Conservation (phyloP, 305 asterid species). For the Salvia sclarea region DNA sequence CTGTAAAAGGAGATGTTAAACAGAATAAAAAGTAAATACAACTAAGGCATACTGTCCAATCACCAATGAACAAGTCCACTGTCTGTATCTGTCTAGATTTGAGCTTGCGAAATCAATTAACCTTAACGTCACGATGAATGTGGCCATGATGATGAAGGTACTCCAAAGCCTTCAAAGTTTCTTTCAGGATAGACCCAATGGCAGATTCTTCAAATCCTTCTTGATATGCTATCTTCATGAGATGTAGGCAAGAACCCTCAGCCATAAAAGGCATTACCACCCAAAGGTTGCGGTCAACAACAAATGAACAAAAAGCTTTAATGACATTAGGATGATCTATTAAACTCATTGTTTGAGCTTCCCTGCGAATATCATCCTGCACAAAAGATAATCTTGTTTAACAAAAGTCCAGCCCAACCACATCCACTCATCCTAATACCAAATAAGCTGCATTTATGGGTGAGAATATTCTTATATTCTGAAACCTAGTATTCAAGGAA, state of each 20-base stretch:
- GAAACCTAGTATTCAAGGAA: not conserved
- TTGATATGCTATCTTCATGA: conserved; percentile 92
- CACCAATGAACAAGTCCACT: conserved; percentile 26
- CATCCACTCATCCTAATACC: conserved; percentile 17
- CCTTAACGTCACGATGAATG: conserved; percentile 99
- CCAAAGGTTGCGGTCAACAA: conserved; percentile 93
- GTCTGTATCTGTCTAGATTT: conserved; percentile 15
- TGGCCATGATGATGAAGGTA: conserved; percentile 95
- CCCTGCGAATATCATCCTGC: conserved; percentile 98
- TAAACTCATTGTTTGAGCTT: conserved; percentile 97
- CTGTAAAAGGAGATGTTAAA: conserved; percentile 48
- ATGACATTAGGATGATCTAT: conserved; percentile 94
- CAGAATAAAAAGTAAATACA: conserved; percentile 26
- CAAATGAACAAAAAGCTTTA: conserved; percentile 89
- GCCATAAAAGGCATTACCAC: conserved; percentile 98
- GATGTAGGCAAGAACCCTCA: conserved; percentile 97
- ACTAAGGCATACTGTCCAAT: conserved; percentile 10
- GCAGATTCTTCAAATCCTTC: conserved; percentile 98
- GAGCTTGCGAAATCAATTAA: conserved; percentile 35
- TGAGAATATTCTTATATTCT: not conserved
- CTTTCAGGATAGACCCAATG: conserved; percentile 82
- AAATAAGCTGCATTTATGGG: not conserved
- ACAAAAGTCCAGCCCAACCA: conserved; percentile 14
- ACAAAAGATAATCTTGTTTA: conserved; percentile 23
- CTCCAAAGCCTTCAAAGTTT: conserved; percentile 92